A percentile compares a stretch with the other conserved stretches of the same genome.
phyloP scores from a whole-genome alignment of 768 basidiomycete species.

The Leccinum subtestaceum region DNA sequence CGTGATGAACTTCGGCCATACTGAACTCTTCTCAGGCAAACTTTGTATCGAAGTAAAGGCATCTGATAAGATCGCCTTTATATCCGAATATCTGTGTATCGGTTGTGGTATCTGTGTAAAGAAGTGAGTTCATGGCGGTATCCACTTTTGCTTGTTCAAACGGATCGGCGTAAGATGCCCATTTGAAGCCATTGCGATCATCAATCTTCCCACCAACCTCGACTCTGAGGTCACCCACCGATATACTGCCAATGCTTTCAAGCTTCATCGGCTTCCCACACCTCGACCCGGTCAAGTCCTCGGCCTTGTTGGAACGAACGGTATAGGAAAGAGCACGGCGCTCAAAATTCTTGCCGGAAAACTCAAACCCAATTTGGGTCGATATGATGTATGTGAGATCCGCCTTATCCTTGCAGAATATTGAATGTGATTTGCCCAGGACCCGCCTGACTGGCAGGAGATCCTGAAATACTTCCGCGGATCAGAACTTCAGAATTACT shows the following conservation, averaged over 20 bases:
- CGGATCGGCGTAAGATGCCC: conserved; percentile 68
- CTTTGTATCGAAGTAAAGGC: conserved; percentile 98
- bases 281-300: conserved; percentile 97
- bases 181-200: conserved; percentile 98
- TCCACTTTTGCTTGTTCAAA: conserved; percentile 5
- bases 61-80: conserved; percentile 95
- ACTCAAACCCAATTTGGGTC: conserved; percentile 95
- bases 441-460: conserved; percentile 99
- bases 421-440: conserved; percentile 41
- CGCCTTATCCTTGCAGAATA: background rate
- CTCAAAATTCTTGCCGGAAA: conserved; percentile 96
- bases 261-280: conserved; percentile 95
- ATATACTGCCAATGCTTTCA: conserved; percentile 98
- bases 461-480: conserved; percentile 98
- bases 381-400: conserved; percentile 74
- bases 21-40: conserved; percentile 57
- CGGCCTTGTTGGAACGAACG: conserved; percentile 98
- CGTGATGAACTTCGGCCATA: background rate
- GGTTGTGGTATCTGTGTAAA: conserved; percentile 99
- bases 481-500: conserved; percentile 98
- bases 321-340: conserved; percentile 98
- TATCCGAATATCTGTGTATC: conserved; percentile 98
- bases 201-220: conserved; percentile 97
- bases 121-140: conserved; percentile 60
- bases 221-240: conserved; percentile 96